Percentiles rank a stretch among this genome's conserved stretches.
phyloP scores from a whole-genome alignment of 441 rosid species.

The Corymbia calophylla region DNA sequence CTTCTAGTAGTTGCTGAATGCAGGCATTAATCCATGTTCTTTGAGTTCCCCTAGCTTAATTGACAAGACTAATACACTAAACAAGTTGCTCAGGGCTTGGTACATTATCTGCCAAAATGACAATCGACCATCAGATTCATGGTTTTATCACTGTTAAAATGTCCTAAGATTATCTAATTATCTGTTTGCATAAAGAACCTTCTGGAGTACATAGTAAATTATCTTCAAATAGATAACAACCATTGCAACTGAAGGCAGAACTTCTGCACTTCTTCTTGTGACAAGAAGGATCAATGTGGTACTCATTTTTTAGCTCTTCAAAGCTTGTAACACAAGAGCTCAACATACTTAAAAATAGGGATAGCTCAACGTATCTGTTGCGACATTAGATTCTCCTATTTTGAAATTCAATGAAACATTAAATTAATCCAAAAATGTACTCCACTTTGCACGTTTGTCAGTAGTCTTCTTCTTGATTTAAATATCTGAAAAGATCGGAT shows the following conservation, averaged over 20 bases:
- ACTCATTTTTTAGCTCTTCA: neutral
- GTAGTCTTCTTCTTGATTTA: neutral
- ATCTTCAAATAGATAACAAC: neutral
- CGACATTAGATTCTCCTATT: neutral
- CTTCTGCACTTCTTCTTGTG: neutral
- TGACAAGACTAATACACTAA: neutral
- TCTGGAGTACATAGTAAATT: neutral
- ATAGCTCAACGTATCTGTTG: neutral
- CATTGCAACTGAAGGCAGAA: neutral
- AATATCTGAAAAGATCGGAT: neutral
- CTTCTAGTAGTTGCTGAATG: neutral
- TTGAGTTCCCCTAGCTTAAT: neutral
- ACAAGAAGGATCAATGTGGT: neutral
- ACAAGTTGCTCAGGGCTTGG: neutral
- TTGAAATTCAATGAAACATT: neutral
- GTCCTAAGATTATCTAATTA: neutral
- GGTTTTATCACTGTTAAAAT: neutral
- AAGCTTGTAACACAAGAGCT: neutral
- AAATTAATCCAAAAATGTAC: neutral
- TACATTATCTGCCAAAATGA: neutral
- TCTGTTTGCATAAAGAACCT: neutral
- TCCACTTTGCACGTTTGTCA: neutral
- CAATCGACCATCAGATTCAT: neutral
- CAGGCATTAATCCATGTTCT: neutral
- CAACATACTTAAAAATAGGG: neutral